Evolutionary conservation across 1,284 basidiomycete genomes (phyloP).

Genomic region (Pterula multifida): DNA sequence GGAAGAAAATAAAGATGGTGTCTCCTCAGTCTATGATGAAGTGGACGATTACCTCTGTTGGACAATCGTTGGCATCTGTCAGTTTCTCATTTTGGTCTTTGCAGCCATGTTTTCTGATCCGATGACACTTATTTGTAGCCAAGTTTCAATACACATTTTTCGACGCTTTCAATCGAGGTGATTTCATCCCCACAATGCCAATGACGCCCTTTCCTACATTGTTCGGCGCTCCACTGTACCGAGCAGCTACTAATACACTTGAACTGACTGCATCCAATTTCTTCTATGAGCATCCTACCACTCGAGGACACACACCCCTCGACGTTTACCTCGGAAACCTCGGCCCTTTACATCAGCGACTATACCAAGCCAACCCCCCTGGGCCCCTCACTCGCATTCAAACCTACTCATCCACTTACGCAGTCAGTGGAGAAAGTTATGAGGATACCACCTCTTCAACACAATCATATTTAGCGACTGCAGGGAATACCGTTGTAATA

Average conservation of each 20-base stretch:
- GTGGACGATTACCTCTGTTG: conserved; percentile 93
- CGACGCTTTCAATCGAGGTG: conserved; percentile 74
- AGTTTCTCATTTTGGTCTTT: conserved; percentile 23
- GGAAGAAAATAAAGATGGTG: conserved; percentile 65
- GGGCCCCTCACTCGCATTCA: conserved; percentile 52
- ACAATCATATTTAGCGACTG: not conserved
- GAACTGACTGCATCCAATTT: conserved; percentile 81
- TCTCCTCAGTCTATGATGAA: conserved; percentile 62
- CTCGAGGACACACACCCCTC: conserved; percentile 51
- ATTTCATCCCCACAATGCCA: conserved; percentile 59
- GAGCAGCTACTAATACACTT: conserved; percentile 59
- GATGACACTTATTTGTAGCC: conserved; percentile 32
- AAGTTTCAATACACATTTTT: conserved; percentile 94
- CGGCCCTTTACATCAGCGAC: conserved; percentile 66
- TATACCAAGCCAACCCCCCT: conserved; percentile 56
- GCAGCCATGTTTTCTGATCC: too few relatives aligned
- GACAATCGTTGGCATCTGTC: conserved; percentile 93
- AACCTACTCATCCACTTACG: conserved; percentile 24
- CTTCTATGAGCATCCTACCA: conserved; percentile 62
- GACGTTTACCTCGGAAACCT: conserved; percentile 85
- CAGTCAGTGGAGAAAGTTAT: conserved; percentile 17
- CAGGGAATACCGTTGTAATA: conserved; percentile 59
- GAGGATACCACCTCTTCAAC: conserved; percentile 9
- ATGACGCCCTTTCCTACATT: conserved; percentile 86
- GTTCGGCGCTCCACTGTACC: conserved; percentile 70